These are phyloP conservation scores for Termitomyces sp. DNA, from an alignment of 768 basidiomycete species.

Conservation along the genomic window DNA sequence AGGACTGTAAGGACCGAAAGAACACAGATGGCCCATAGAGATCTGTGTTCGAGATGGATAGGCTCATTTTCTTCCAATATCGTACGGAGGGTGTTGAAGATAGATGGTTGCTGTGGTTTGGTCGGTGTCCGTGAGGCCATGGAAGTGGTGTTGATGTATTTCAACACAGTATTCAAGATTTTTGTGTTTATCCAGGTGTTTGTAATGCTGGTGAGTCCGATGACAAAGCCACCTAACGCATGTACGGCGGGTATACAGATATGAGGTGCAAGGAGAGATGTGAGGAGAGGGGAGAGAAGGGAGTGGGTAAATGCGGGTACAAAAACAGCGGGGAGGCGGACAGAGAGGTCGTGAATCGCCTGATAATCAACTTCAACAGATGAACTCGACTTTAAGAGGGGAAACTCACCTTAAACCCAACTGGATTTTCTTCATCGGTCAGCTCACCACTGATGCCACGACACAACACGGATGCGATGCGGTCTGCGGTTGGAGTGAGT, in stretches of 20 bases:
- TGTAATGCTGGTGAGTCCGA: constrained; percentile 47
- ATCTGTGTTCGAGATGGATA: constrained; percentile 62
- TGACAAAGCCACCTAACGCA: constrained; percentile 68
- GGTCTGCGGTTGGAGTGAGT: constrained; percentile 55
- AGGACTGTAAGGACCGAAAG: constrained; percentile 62
- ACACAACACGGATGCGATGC: constrained; percentile 67
- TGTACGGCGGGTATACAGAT: constrained; percentile 66
- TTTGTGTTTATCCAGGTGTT: constrained; percentile 45
- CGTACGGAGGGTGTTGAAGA: constrained; percentile 63
- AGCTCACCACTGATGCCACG: constrained; percentile 81
- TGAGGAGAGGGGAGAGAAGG: constrained; percentile 58
- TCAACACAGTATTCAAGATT: constrained; percentile 45
- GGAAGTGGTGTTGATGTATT: constrained; percentile 46
- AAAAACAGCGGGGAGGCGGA: constrained; percentile 61
- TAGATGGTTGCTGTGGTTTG: constrained; percentile 43
- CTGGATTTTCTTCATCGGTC: constrained; percentile 74
- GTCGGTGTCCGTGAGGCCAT: no score
- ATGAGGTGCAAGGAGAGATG: constrained; percentile 51
- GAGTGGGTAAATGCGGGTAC: constrained; percentile 54
- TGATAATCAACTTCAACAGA: constrained; percentile 19
- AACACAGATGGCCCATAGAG: constrained; percentile 73
- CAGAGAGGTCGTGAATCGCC: constrained; percentile 70
- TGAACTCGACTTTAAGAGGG: not conserved
- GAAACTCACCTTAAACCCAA: constrained; percentile 9
- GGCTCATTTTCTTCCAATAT: constrained; percentile 55